phyloP scores from a whole-genome alignment of 2,329 filamentous ascomycete species.

The Penicillium sp. region DNA sequence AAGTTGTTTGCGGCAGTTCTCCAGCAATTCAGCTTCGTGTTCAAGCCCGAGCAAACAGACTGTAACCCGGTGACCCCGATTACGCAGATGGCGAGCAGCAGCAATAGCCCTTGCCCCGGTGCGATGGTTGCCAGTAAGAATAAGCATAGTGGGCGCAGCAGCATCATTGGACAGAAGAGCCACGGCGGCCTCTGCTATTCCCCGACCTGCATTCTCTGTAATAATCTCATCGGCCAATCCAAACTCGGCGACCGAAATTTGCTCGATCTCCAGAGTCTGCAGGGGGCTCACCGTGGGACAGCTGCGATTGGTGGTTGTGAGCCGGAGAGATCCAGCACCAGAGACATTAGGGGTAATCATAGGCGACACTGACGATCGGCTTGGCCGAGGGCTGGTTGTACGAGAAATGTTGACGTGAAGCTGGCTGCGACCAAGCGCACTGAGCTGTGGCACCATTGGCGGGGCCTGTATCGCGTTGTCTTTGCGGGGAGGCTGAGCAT shows the following conservation, averaged over 20 bases:
- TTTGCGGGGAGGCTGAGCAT: constrained; percentile 43
- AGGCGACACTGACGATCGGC: constrained; percentile 45
- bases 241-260: constrained; percentile 82
- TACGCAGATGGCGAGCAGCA: constrained; percentile 81
- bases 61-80: constrained; percentile 76
- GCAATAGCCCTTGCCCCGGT: constrained; percentile 81
- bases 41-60: constrained; percentile 84
- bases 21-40: constrained; percentile 75
- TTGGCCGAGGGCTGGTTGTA: constrained; percentile 42
- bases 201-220: constrained; percentile 84
- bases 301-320: constrained; percentile 55
- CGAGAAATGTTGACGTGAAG: constrained; percentile 34
- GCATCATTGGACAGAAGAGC: constrained; percentile 63
- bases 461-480: constrained; percentile 44
- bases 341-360: constrained; percentile 39
- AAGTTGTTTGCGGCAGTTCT: constrained; percentile 76
- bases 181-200: constrained; percentile 76
- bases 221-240: constrained; percentile 87
- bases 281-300: constrained; percentile 65
- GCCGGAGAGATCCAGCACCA: constrained; percentile 47
- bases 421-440: constrained; percentile 36
- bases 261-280: constrained; percentile 90
- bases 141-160: constrained; percentile 61
- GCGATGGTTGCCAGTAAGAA: constrained; percentile 94
- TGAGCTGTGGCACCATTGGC: constrained; percentile 38